Evolutionary conservation across 768 basidiomycete species (phyloP).

Genomic region (Podaxis mareebaensis): DNA sequence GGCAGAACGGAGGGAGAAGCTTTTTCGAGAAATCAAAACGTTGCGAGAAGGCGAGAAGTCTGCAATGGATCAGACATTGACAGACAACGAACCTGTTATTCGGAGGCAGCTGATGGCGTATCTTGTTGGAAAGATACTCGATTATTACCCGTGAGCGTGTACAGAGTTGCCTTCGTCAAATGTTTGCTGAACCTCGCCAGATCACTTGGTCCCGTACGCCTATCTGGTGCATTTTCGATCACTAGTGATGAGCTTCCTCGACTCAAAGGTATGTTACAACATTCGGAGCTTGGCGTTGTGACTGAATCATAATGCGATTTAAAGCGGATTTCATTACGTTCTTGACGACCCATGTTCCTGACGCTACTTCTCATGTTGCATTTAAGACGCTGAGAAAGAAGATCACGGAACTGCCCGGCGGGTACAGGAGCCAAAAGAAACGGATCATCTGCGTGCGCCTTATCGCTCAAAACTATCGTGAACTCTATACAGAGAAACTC

Average conservation of each 20-base stretch:
- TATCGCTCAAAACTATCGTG: background rate
- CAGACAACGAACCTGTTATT: background rate
- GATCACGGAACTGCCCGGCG: background rate
- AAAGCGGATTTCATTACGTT: background rate
- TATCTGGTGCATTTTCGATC: background rate
- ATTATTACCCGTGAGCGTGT: slow-evolving; percentile 8
- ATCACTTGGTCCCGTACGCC: background rate
- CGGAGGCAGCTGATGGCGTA: slow-evolving; percentile 5
- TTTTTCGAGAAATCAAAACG: background rate
- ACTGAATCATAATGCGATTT: background rate
- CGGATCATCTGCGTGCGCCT: background rate
- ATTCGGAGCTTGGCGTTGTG: background rate
- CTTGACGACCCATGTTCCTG: background rate
- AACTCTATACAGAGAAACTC: background rate
- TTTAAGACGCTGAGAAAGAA: background rate
- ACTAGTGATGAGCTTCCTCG: background rate
- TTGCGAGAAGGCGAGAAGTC: background rate
- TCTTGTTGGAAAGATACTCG: background rate
- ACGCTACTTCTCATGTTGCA: background rate
- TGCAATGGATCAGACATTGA: background rate
- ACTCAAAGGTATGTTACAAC: background rate
- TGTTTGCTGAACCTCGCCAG: background rate
- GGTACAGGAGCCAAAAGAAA: slow-evolving; percentile 1
- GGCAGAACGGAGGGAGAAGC: background rate
- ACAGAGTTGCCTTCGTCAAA: background rate